Evolutionary conservation across 352 stramenopile species (phyloP).

Genomic region (Globisporangium paddicum): DNA sequence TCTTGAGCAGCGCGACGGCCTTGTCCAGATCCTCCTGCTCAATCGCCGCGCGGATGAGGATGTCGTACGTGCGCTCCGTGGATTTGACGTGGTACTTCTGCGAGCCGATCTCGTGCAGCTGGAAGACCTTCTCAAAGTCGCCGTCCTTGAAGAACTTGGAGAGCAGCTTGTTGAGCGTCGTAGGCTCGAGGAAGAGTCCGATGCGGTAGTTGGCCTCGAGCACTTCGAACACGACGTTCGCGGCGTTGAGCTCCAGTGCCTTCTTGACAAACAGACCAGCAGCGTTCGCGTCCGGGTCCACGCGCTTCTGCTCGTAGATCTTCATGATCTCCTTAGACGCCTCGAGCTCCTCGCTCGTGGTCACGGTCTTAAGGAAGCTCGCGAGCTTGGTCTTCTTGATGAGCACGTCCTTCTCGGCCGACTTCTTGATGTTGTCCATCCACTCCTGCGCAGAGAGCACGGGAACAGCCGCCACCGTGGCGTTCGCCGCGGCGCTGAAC

Average conservation of each 20-base stretch:
- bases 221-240: conserved; percentile 72
- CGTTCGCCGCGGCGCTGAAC: conserved; percentile 24
- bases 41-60: conserved; percentile 76
- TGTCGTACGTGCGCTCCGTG: conserved; percentile 81
- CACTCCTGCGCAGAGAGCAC: conserved; percentile 63
- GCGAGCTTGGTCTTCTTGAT: conserved; percentile 84
- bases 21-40: conserved; percentile 72
- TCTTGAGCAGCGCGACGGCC: conserved; percentile 66
- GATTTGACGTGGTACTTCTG: conserved; percentile 81
- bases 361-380: conserved; percentile 81
- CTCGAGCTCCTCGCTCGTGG: conserved; percentile 73
- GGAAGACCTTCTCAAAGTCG: conserved; percentile 75
- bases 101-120: conserved; percentile 70
- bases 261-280: conserved; percentile 80
- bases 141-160: conserved; percentile 80
- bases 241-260: conserved; percentile 67
- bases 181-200: conserved; percentile 71
- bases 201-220: conserved; percentile 82
- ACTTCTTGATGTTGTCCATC: conserved; percentile 77
- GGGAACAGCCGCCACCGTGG: conserved; percentile 23
- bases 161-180: conserved; percentile 79
- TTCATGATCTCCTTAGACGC: conserved; percentile 84
- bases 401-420: conserved; percentile 64
- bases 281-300: conserved; percentile 75
- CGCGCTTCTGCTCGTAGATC: conserved; percentile 84